These are phyloP conservation scores for Trametes pubescens DNA, from an alignment of 1,284 basidiomycete species.

Conservation along the genomic window DNA sequence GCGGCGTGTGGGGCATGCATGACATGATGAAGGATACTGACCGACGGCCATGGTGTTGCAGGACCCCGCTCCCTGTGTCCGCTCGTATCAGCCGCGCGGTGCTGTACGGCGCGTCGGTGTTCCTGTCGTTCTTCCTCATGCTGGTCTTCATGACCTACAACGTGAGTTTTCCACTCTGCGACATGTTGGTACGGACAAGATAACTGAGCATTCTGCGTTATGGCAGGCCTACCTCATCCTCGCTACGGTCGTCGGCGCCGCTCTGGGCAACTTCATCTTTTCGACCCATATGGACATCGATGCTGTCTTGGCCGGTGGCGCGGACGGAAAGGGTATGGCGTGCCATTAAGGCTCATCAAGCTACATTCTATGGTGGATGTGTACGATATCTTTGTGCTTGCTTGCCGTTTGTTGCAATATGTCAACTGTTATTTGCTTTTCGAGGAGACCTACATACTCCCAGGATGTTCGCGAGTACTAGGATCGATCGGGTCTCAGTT, in stretches of 20 bases:
- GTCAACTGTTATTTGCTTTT: neutral
- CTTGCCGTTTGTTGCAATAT: neutral
- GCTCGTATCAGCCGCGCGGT: constrained; percentile 65
- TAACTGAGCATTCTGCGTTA: neutral
- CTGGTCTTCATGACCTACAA: constrained; percentile 91
- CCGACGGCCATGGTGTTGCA: constrained; percentile 34
- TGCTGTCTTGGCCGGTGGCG: constrained; percentile 54
- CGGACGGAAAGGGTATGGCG: constrained; percentile 62
- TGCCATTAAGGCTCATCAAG: constrained; percentile 50
- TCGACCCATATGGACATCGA: constrained; percentile 66
- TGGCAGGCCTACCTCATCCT: constrained; percentile 79
- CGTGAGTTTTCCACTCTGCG: constrained; percentile 50
- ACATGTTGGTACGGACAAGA: constrained; percentile 2
- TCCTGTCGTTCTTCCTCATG: constrained; percentile 88
- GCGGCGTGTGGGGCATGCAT: neutral
- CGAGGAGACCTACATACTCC: too few relatives aligned
- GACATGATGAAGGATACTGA: constrained; percentile 7
- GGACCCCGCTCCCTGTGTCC: constrained; percentile 56
- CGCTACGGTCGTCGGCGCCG: constrained; percentile 76
- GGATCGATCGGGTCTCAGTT: neutral
- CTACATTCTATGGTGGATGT: neutral
- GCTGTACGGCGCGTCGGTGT: constrained; percentile 72
- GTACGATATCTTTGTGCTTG: constrained; percentile 26
- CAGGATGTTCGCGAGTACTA: neutral
- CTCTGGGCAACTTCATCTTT: constrained; percentile 77